These are phyloP conservation scores for Moesziomyces sp. DNA, from an alignment of 1,284 basidiomycete species.

Conservation along the genomic window DNA sequence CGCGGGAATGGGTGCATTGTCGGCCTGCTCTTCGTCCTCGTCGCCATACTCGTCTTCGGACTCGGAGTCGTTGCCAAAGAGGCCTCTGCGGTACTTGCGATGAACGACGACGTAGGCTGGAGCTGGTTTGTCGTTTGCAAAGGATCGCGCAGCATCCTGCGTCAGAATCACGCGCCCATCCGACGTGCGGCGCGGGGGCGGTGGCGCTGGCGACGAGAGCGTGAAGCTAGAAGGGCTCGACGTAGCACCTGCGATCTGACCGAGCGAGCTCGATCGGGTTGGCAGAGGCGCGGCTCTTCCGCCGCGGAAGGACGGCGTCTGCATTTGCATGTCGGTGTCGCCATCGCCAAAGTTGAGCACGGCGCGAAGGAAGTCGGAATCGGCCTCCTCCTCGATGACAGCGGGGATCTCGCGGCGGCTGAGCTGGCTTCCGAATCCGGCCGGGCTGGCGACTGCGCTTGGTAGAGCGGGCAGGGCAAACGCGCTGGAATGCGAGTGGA, in stretches of 20 bases:
- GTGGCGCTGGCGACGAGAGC: not conserved
- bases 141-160: constrained; percentile 23
- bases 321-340: constrained; percentile 1
- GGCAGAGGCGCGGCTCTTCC: constrained; percentile 36
- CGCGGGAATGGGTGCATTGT: not conserved
- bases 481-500: constrained; percentile 5
- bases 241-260: constrained; percentile 13
- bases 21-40: constrained; percentile 17
- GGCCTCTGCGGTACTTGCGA: constrained; percentile 27
- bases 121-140: constrained; percentile 12
- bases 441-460: constrained; percentile 1
- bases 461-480: constrained; percentile 8
- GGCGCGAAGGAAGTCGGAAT: constrained; percentile 53
- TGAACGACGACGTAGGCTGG: constrained; percentile 15
- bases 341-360: constrained; percentile 50
- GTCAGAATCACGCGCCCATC: constrained; percentile 35
- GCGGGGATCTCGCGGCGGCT: constrained; percentile 22
- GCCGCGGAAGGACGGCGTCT: constrained; percentile 23
- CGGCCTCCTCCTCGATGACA: constrained; percentile 42
- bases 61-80: constrained; percentile 39
- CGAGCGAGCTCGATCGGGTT: constrained; percentile 29
- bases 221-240: constrained; percentile 9
- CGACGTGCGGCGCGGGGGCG: constrained; percentile 15
- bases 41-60: constrained; percentile 58
- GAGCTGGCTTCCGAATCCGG: constrained; percentile 5